A percentile compares a stretch with the other conserved stretches of the same genome.
Conservation (phyloP, 768 basidiomycete genomes). For the Mycena filopes region DNA sequence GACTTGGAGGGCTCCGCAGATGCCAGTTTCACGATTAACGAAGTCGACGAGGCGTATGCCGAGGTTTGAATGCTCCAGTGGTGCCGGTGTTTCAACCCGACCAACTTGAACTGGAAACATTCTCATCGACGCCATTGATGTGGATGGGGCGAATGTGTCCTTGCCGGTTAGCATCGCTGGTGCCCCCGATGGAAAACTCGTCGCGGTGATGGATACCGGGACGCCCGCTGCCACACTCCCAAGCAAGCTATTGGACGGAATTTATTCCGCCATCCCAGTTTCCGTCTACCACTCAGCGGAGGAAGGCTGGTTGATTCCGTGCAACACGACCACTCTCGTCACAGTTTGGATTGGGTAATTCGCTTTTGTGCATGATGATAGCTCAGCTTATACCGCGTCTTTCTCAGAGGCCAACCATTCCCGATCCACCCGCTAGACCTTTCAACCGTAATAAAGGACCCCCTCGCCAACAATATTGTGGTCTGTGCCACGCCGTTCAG, state of each 20-base stretch:
- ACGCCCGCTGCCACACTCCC: neutral
- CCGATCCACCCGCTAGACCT: constrained; percentile 15
- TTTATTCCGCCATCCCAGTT: neutral
- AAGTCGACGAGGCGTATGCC: neutral
- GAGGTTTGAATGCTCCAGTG: neutral
- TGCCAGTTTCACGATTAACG: neutral
- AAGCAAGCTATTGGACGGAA: too few relatives aligned
- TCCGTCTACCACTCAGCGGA: neutral
- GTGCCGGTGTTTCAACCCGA: neutral
- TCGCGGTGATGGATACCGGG: neutral
- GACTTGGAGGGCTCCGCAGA: too few relatives aligned
- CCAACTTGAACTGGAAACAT: neutral
- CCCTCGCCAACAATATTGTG: neutral
- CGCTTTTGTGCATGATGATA: too few relatives aligned
- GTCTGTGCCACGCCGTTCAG: neutral
- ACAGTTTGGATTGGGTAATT: neutral
- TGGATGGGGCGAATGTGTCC: neutral
- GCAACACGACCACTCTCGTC: neutral
- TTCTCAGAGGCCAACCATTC: neutral
- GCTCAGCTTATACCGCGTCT: neutral
- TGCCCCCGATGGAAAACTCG: neutral
- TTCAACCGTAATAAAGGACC: neutral
- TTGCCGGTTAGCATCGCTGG: neutral
- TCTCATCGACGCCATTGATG: neutral
- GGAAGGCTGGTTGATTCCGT: neutral